These are phyloP conservation scores for Tothia fuscella DNA, from an alignment of 2,329 filamentous ascomycete genomes.

Conservation along the genomic window DNA sequence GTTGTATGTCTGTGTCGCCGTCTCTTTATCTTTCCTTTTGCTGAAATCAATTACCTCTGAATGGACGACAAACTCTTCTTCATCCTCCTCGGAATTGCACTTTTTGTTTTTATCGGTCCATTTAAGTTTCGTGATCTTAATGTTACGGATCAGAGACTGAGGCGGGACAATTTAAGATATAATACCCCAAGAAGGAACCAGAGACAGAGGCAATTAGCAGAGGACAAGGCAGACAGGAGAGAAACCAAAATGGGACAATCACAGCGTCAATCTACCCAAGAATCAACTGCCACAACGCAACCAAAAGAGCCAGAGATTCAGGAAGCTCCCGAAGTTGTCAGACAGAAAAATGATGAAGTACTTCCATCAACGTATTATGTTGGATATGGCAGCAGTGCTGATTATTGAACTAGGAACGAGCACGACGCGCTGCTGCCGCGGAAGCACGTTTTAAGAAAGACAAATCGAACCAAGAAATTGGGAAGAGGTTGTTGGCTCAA, in stretches of 20 bases:
- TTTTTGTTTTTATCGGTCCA: not conserved
- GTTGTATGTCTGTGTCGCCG: no score
- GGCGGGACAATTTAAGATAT: not conserved
- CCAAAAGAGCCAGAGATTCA: not conserved
- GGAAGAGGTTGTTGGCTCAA: not conserved
- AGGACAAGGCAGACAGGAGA: not conserved
- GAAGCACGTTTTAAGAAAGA: conserved; percentile 6
- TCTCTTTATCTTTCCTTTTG: no score
- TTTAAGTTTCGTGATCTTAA: not conserved
- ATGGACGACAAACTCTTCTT: not conserved
- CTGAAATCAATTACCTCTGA: no score
- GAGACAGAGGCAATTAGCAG: not conserved
- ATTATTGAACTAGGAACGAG: not conserved
- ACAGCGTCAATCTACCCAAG: no score
- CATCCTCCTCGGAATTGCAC: not conserved
- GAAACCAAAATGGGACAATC: not conserved
- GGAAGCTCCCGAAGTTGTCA: conserved; percentile 1
- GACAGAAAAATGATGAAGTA: not conserved
- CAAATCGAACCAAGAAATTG: not conserved
- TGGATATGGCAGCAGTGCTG: not conserved
- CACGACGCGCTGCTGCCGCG: not conserved
- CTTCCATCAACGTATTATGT: not conserved
- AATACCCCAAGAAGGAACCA: not conserved
- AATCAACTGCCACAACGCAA: no score
- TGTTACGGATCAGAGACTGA: not conserved